Conservation (phyloP, 176 grass and related monocot genomes). For the Eleusine indica region DNA sequence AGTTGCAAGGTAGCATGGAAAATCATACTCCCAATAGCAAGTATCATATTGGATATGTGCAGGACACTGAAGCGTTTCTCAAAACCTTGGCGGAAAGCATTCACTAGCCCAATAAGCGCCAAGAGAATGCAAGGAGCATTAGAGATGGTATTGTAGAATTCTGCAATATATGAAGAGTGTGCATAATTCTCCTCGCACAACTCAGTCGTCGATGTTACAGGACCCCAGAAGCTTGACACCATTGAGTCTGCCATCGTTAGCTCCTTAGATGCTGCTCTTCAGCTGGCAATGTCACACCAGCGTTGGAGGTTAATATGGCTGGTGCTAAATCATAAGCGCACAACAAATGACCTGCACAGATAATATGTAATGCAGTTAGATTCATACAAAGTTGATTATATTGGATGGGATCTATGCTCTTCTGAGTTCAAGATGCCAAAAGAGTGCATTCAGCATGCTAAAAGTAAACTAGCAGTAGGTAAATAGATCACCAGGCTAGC, state of each 20-base stretch:
- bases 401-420: neutral
- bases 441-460: neutral
- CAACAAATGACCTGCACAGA: conserved; percentile 41
- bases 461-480: neutral
- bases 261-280: conserved; percentile 1
- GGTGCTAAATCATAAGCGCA: conserved; percentile 41
- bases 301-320: conserved; percentile 5
- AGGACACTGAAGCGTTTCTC: conserved; percentile 88
- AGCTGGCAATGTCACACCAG: conserved; percentile 21
- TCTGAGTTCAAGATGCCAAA: neutral
- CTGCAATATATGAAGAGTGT: conserved; percentile 73
- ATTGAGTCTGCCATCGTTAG: conserved; percentile 71
- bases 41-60: conserved; percentile 85
- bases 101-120: conserved; percentile 71
- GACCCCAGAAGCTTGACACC: conserved; percentile 81
- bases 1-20: conserved; percentile 88
- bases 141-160: conserved; percentile 85
- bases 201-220: conserved; percentile 77
- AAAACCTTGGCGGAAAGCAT: conserved; percentile 68
- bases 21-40: conserved; percentile 80
- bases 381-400: neutral
- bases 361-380: neutral
- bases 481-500: neutral
- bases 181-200: conserved; percentile 77
- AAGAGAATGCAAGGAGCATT: conserved; percentile 72